Evolutionary conservation across 2,329 filamentous ascomycete genomes (phyloP).

Genomic region (Paecilomyces fulvus): DNA sequence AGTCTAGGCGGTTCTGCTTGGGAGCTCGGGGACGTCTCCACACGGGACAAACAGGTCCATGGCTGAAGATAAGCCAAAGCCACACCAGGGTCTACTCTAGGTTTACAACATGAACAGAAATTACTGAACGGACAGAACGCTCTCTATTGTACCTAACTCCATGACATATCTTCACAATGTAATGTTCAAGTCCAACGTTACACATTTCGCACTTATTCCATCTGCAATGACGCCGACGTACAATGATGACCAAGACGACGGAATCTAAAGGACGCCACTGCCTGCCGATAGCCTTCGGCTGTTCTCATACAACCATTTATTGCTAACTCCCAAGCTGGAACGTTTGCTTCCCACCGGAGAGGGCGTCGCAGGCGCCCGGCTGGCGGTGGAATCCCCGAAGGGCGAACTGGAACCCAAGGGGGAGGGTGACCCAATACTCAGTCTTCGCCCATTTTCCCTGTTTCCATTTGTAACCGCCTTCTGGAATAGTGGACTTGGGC

Average conservation of each 20-base stretch:
- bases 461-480: slow-evolving; percentile 50
- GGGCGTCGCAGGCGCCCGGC: slow-evolving; percentile 57
- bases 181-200: background rate
- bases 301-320: slow-evolving; percentile 90
- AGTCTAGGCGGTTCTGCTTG: background rate
- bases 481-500: slow-evolving; percentile 54
- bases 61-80: background rate
- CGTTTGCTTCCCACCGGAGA: slow-evolving; percentile 59
- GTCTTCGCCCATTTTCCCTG: slow-evolving; percentile 41
- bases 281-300: slow-evolving; percentile 40
- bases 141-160: background rate
- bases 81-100: background rate
- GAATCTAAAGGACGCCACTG: slow-evolving; percentile 25
- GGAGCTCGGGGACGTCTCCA: background rate
- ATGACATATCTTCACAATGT: background rate
- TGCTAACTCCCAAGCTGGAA: slow-evolving; percentile 72
- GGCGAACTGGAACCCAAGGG: slow-evolving; percentile 30
- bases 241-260: background rate
- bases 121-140: background rate
- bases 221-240: slow-evolving; percentile 1
- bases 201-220: background rate
- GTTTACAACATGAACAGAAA: background rate
- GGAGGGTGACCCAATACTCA: slow-evolving; percentile 52
- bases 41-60: background rate
- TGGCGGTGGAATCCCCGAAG: slow-evolving; percentile 36